Conservation (phyloP, 306 rosid species). For the Macrotyloma uniflorum region DNA sequence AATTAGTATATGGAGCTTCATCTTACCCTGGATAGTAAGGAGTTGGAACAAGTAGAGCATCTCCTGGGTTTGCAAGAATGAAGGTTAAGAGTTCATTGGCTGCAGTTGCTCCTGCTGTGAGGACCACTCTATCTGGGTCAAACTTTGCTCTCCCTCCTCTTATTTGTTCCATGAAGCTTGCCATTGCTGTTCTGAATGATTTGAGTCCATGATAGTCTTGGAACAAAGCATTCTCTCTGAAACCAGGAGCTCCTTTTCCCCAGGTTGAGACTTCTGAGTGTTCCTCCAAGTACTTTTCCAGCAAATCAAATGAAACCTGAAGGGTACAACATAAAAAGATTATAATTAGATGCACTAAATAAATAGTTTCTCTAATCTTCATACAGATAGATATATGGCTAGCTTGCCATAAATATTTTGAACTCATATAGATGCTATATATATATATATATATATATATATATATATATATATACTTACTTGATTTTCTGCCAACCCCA, state of each 20-base stretch:
- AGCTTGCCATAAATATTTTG: neutral
- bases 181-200: slow-evolving; percentile 86
- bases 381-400: too few relatives aligned
- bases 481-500: slow-evolving; percentile 99
- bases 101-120: slow-evolving; percentile 96
- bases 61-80: slow-evolving; percentile 83
- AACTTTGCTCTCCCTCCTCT: slow-evolving; percentile 77
- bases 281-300: slow-evolving; percentile 70
- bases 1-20: neutral
- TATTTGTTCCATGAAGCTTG: slow-evolving; percentile 82
- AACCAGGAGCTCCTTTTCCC: slow-evolving; percentile 59
- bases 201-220: slow-evolving; percentile 92
- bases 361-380: neutral
- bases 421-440: neutral
- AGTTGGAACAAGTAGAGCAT: slow-evolving; percentile 84
- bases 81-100: slow-evolving; percentile 91
- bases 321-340: neutral
- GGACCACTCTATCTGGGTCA: slow-evolving; percentile 67
- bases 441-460: too few relatives aligned
- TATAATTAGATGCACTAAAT: neutral
- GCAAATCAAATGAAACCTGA: slow-evolving; percentile 89
- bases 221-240: slow-evolving; percentile 85
- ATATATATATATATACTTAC: too few relatives aligned
- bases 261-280: slow-evolving; percentile 53
- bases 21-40: slow-evolving; percentile 95